Percentiles rank a stretch among this genome's conserved stretches.
Evolutionary conservation across 495 filamentous ascomycete genomes (phyloP).

Genomic region (Tuber brumale): DNA sequence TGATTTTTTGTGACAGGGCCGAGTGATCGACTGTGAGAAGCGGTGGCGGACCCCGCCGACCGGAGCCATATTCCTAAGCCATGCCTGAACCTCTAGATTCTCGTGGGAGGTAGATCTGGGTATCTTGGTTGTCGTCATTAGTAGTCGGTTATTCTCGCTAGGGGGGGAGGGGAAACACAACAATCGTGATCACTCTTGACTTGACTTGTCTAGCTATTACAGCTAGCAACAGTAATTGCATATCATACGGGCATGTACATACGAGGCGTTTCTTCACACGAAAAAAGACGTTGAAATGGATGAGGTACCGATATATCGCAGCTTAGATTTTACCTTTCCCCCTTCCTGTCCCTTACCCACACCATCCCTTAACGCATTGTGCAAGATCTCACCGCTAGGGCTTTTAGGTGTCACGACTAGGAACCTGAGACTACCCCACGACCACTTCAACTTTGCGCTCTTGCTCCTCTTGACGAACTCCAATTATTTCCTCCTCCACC

Average conservation of each 20-base stretch:
- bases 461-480: conserved; percentile 56
- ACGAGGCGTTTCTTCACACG: not conserved
- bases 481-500: conserved; percentile 47
- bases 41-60: not conserved
- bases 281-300: not conserved
- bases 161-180: not conserved
- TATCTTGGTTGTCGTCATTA: not conserved
- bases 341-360: conserved; percentile 61
- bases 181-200: not conserved
- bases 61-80: not conserved
- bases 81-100: not conserved
- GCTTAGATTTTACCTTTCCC: conserved; percentile 55
- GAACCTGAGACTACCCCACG: conserved; percentile 70
- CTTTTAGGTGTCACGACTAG: conserved; percentile 74
- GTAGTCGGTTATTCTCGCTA: not conserved
- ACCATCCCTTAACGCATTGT: conserved; percentile 66
- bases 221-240: not conserved
- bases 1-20: not conserved
- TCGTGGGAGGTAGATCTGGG: not conserved
- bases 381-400: conserved; percentile 85
- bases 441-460: conserved; percentile 56
- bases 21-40: not conserved
- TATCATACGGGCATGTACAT: not conserved
- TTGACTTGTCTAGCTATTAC: not conserved
- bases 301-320: conserved; percentile 40